phyloP scores from a whole-genome alignment of 768 basidiomycete species.

The Tylopilus sp. region DNA sequence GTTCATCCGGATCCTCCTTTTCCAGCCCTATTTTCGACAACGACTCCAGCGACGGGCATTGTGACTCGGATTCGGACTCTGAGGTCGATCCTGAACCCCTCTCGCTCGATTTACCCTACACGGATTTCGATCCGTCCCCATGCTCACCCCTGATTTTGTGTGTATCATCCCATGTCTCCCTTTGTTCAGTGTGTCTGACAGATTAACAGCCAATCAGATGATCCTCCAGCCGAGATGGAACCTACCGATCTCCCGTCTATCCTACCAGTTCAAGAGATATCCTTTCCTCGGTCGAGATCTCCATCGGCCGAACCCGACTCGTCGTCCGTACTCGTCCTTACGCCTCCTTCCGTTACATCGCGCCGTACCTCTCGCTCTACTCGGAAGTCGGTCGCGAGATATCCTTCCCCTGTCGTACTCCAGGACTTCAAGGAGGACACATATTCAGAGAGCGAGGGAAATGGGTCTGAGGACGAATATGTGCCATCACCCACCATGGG shows the following conservation, averaged over 20 bases:
- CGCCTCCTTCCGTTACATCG: constrained; percentile 1
- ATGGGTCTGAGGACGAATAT: constrained; percentile 45
- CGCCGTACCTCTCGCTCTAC: constrained; percentile 13
- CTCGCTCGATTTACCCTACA: constrained; percentile 14
- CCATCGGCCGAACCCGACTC: neutral
- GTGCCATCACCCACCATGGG: constrained; percentile 35
- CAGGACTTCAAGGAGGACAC: constrained; percentile 27
- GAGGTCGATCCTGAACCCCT: constrained; percentile 26
- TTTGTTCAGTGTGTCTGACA: constrained; percentile 15
- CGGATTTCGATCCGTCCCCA: constrained; percentile 4
- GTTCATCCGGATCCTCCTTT: constrained; percentile 20
- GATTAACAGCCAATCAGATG: constrained; percentile 16
- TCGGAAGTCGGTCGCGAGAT: constrained; percentile 5
- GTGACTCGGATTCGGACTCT: constrained; percentile 30
- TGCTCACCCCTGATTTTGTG: constrained; percentile 24
- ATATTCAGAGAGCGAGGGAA: constrained; percentile 37
- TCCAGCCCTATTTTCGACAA: constrained; percentile 17
- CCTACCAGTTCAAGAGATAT: constrained; percentile 6
- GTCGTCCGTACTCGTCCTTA: neutral
- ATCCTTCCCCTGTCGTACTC: neutral
- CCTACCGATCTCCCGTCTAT: constrained; percentile 13
- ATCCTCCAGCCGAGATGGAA: neutral
- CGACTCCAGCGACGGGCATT: constrained; percentile 25
- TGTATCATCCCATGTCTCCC: constrained; percentile 2
- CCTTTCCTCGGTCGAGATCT: constrained; percentile 3